Conservation (phyloP, 108 stramenopile species). For the Schizochytrium sp. region DNA sequence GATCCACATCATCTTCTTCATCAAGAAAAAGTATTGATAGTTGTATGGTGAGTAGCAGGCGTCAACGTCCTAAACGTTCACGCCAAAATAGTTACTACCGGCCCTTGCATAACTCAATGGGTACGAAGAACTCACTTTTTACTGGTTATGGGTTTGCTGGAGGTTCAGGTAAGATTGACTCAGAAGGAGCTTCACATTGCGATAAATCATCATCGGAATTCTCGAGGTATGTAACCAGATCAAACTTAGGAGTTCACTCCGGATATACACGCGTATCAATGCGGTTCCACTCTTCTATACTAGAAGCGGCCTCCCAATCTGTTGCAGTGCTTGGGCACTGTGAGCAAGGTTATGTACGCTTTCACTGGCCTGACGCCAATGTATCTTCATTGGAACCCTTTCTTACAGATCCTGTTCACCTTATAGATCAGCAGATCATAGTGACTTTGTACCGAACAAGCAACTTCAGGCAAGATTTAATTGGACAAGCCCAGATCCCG, state of each 20-base stretch:
- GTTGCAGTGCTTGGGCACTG: background rate
- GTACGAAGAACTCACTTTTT: background rate
- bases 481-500: conserved; percentile 47
- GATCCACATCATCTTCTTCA: too few relatives aligned
- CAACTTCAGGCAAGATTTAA: conserved; percentile 16
- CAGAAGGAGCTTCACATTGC: background rate
- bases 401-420: background rate
- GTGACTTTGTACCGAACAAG: background rate
- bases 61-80: background rate
- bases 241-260: conserved; percentile 7
- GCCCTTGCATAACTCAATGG: background rate
- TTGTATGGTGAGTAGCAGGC: background rate
- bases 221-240: background rate
- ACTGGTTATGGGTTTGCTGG: conserved; percentile 36
- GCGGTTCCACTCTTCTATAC: conserved; percentile 17
- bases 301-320: background rate
- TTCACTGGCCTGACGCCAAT: conserved; percentile 18
- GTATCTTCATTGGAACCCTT: background rate
- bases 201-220: background rate
- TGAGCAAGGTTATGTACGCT: conserved; percentile 7
- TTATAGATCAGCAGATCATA: conserved; percentile 41
- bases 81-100: conserved; percentile 32
- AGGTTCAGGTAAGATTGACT: conserved; percentile 6
- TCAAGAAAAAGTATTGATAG: too few relatives aligned
- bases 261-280: background rate